Evolutionary conservation across 352 stramenopile genomes (phyloP).

Genomic region (Phytopythium ostracodes): DNA sequence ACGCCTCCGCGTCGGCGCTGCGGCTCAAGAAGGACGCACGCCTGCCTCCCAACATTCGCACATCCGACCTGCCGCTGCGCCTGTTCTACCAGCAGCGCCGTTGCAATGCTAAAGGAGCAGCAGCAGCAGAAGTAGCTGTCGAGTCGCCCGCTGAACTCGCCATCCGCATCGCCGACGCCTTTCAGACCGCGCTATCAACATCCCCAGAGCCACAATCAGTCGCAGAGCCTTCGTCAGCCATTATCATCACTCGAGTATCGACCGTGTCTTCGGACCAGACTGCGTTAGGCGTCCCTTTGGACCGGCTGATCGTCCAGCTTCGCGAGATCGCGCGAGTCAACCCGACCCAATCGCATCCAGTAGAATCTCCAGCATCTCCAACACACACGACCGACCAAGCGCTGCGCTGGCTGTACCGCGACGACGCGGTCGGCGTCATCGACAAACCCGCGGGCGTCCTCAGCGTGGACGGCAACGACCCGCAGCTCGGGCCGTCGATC

Average conservation of each 20-base stretch:
- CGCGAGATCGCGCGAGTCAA: constrained; percentile 27
- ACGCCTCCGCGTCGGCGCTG: background rate
- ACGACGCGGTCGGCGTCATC: constrained; percentile 53
- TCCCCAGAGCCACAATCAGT: background rate
- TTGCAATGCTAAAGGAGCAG: background rate
- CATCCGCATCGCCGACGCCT: background rate
- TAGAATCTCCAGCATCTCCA: constrained; percentile 1
- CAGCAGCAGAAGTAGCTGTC: background rate
- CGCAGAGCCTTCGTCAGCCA: background rate
- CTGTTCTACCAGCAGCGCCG: constrained; percentile 12
- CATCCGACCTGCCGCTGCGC: constrained; percentile 13
- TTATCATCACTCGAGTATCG: background rate
- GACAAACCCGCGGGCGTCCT: constrained; percentile 54
- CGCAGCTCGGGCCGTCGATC: constrained; percentile 31
- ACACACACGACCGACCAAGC: constrained; percentile 13
- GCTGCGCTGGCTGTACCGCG: constrained; percentile 43
- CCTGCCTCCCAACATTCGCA: background rate
- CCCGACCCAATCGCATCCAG: constrained; percentile 3
- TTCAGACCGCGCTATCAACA: background rate
- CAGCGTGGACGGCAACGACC: constrained; percentile 50
- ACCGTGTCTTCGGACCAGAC: constrained; percentile 1
- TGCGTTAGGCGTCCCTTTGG: constrained; percentile 17
- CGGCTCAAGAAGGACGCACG: constrained; percentile 12
- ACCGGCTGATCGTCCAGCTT: constrained; percentile 45
- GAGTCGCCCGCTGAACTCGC: background rate